Conservation (phyloP, 23 red algal species). For the Pyropia yezoensis region DNA sequence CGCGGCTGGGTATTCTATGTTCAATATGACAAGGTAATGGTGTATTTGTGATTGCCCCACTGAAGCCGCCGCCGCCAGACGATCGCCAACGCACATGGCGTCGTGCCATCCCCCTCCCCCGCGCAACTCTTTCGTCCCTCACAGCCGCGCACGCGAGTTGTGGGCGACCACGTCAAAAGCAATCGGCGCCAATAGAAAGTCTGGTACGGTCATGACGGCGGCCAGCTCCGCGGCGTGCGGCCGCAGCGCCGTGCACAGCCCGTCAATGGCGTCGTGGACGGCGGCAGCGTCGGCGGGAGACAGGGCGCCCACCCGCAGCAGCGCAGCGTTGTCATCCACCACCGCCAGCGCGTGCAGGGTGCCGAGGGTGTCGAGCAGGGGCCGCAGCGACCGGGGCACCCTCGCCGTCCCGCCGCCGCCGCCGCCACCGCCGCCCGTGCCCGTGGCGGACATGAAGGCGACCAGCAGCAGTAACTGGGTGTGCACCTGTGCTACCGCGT, state of each 20-base stretch:
- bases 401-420: no score
- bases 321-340: conserved; percentile 28
- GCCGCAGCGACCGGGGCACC: no score
- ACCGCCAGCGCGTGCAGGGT: conserved; percentile 19
- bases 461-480: no score
- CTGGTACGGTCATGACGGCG: conserved; percentile 55
- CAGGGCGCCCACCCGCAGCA: conserved; percentile 35
- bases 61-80: no score
- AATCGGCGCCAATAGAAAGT: conserved; percentile 75
- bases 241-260: conserved; percentile 45
- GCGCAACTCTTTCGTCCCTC: not conserved
- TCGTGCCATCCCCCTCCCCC: no score
- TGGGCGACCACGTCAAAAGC: conserved; percentile 79
- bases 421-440: not conserved
- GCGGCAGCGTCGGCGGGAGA: conserved; percentile 9
- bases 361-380: not conserved
- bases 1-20: no score
- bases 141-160: conserved; percentile 57
- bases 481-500: no score
- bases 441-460: not conserved
- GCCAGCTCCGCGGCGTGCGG: conserved; percentile 49
- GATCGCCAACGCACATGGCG: no score
- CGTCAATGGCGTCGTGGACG: conserved; percentile 43
- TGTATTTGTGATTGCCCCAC: no score
- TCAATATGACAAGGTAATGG: no score